These are phyloP conservation scores for Xylaria telfairii DNA, from an alignment of 495 filamentous ascomycete genomes.

Conservation along the genomic window DNA sequence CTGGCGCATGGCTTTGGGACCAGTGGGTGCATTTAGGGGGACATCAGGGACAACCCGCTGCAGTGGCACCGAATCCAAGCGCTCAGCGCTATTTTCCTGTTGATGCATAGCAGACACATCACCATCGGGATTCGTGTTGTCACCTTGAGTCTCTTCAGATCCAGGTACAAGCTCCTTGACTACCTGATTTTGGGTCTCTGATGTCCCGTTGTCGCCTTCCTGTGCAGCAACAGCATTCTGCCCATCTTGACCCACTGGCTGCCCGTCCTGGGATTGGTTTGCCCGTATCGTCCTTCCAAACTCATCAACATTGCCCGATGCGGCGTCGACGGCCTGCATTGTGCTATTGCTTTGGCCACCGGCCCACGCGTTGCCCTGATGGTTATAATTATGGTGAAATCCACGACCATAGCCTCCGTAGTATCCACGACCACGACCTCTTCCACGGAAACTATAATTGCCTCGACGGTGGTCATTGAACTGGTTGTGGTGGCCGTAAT, in stretches of 20 bases:
- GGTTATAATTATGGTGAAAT: slow-evolving; percentile 45
- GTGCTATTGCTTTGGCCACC: slow-evolving; percentile 21
- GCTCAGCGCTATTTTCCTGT: slow-evolving; percentile 17
- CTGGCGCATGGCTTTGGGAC: slow-evolving; percentile 90
- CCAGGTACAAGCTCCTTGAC: slow-evolving; percentile 31
- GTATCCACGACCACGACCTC: slow-evolving; percentile 71
- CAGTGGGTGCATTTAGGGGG: slow-evolving; percentile 77
- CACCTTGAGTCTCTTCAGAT: slow-evolving; percentile 32
- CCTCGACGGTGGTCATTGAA: slow-evolving; percentile 72
- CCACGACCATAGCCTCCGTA: slow-evolving; percentile 51
- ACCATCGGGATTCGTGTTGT: slow-evolving; percentile 36
- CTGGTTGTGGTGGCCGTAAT: slow-evolving; percentile 63
- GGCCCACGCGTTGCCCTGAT: slow-evolving; percentile 33
- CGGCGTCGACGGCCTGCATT: slow-evolving; percentile 39
- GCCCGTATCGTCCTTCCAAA: slow-evolving; percentile 56
- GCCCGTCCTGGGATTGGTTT: slow-evolving; percentile 31
- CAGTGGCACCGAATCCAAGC: slow-evolving; percentile 22
- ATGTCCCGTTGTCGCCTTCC: slow-evolving; percentile 27
- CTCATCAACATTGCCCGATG: slow-evolving; percentile 55
- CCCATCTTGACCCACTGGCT: slow-evolving; percentile 30
- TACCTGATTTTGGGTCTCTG: slow-evolving; percentile 31
- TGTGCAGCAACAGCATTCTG: slow-evolving; percentile 31
- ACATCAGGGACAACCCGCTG: slow-evolving; percentile 48
- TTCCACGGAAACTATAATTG: slow-evolving; percentile 59
- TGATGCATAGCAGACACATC: slow-evolving; percentile 38